These are phyloP conservation scores for Calonectria henricotiae DNA, from an alignment of 2,329 filamentous ascomycete species.

Conservation along the genomic window DNA sequence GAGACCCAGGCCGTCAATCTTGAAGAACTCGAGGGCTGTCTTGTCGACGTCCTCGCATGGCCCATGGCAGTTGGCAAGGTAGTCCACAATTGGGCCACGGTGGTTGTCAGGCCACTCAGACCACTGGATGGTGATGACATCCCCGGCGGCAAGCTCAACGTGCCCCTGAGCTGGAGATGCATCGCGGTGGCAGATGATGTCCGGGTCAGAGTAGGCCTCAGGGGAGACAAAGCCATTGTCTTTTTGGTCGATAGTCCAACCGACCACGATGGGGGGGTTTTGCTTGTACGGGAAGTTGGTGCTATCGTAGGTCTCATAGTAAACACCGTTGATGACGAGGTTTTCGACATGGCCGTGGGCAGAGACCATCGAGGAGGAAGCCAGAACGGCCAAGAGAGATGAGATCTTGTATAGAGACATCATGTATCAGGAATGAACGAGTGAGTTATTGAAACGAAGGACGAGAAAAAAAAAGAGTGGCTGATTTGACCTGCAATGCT, in stretches of 20 bases:
- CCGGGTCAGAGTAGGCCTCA: slow-evolving; percentile 58
- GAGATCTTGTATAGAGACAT: slow-evolving; percentile 35
- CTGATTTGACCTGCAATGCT: neutral
- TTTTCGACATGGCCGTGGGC: slow-evolving; percentile 63
- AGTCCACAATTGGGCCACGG: slow-evolving; percentile 65
- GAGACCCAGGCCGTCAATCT: slow-evolving; percentile 63
- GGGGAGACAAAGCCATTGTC: slow-evolving; percentile 68
- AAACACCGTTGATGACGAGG: slow-evolving; percentile 64
- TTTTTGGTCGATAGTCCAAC: slow-evolving; percentile 62
- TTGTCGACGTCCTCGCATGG: slow-evolving; percentile 62
- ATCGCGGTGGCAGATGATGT: slow-evolving; percentile 68
- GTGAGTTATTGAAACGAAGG: slow-evolving; percentile 22
- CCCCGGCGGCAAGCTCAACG: slow-evolving; percentile 63
- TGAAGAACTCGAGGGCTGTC: slow-evolving; percentile 64
- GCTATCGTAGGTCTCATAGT: slow-evolving; percentile 61
- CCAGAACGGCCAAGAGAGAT: slow-evolving; percentile 29
- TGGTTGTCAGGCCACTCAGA: slow-evolving; percentile 67
- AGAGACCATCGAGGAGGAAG: slow-evolving; percentile 38
- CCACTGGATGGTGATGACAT: slow-evolving; percentile 66
- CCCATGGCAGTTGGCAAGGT: slow-evolving; percentile 64
- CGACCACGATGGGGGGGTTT: slow-evolving; percentile 58
- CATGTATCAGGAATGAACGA: slow-evolving; percentile 17
- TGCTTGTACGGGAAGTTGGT: slow-evolving; percentile 56
- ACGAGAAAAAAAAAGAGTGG: slow-evolving; percentile 38
- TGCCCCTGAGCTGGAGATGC: slow-evolving; percentile 60